These are phyloP conservation scores for Fusarium sp. DNA, from an alignment of 2,329 filamentous ascomycete species.

Conservation along the genomic window DNA sequence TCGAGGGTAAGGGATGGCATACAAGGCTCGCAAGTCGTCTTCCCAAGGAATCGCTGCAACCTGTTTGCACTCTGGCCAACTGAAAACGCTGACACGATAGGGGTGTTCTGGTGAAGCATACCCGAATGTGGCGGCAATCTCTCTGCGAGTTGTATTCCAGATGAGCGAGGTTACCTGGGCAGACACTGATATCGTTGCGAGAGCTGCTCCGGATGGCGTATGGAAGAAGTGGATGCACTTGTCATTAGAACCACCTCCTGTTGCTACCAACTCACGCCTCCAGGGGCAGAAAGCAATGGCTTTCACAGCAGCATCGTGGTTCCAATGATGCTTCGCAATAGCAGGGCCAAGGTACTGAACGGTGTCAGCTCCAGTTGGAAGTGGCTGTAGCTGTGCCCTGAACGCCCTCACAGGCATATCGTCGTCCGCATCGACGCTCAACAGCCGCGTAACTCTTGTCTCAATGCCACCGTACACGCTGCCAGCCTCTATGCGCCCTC, in stretches of 20 bases:
- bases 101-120: conserved; percentile 92
- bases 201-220: conserved; percentile 80
- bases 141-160: conserved; percentile 86
- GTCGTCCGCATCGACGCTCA: background rate
- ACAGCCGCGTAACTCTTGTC: conserved; percentile 18
- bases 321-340: conserved; percentile 77
- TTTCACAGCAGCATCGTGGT: conserved; percentile 90
- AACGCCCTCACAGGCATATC: conserved; percentile 9
- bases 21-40: conserved; percentile 81
- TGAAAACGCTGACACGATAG: conserved; percentile 90
- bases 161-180: conserved; percentile 94
- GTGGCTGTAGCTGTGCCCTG: conserved; percentile 45
- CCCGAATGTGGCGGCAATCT: conserved; percentile 94
- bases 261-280: conserved; percentile 87
- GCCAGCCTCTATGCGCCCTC: conserved; percentile 7
- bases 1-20: conserved; percentile 85
- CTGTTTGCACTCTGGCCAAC: conserved; percentile 91
- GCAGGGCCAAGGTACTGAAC: conserved; percentile 64
- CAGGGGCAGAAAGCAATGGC: conserved; percentile 97
- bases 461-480: conserved; percentile 25
- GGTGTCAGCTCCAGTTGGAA: conserved; percentile 48
- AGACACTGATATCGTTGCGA: conserved; percentile 91
- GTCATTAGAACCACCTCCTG: conserved; percentile 93
- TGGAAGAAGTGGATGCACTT: conserved; percentile 97
- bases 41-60: conserved; percentile 88